Evolutionary conservation across 441 rosid species (phyloP), one percentile per base, ranked within the genome.

Genomic region (Kokia cookei): DNA sequence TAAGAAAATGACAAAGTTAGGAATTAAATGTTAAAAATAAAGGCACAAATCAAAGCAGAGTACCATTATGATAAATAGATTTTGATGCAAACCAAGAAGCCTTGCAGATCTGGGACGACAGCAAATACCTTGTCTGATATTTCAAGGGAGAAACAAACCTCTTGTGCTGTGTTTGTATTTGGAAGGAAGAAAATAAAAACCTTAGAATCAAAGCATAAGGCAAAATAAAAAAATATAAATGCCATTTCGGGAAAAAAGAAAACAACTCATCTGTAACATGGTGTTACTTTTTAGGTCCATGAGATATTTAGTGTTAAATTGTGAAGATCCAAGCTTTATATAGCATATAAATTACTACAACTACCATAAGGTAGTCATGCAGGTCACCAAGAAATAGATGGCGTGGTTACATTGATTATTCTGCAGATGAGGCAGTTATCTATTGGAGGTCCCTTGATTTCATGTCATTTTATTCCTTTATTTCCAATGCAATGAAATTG

Each of bases 101-200:
- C 99, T 82, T 95, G 97, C 80, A 90, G 98, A 80, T 93, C 99
- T 72, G 98, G 98, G 82, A 95, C 91, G 48, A 97, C 99, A 66
- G 98, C 90, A 71, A 91, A 79, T 96, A 89, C 81, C 22, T 19
- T 19, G 22, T 19, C 22, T 19, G 22, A 19, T 19, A 19, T 19
- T 19, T 19, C 22, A 19, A 19, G 22, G 22, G 22, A 19, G 22
- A 19, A 19, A 19, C 22, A 19, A 19, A 19, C 22, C 99, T 87
- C 88, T 93, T 93, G 91, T 84, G 93, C 79, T 91, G 97, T 1
- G 84, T 73, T 98, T 91, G 87, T 9, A 54, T 17, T 45, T 24
- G 37, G 15, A 19, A 35, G 47, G 45, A 29, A 58, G 45, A 17
- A 47, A 68, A 26, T 10, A 27, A 59, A 24, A 47, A 5, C 7